phyloP scores from a whole-genome alignment of 192 early-diverging fungal genomes.

The Phycomyces blakesleeanus region DNA sequence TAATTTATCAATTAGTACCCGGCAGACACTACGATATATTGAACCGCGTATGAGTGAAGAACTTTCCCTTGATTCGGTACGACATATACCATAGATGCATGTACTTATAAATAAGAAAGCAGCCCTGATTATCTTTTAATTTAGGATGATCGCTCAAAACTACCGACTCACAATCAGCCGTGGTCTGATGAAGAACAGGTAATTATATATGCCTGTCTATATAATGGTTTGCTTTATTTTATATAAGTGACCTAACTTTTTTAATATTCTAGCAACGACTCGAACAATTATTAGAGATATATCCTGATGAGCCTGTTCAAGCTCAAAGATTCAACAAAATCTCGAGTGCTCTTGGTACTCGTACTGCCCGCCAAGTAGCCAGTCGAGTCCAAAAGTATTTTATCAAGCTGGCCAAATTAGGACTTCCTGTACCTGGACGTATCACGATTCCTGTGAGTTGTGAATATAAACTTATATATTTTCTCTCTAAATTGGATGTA shows the following conservation, averaged over 20 bases:
- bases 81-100: neutral
- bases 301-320: conserved; percentile 68
- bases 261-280: conserved; percentile 35
- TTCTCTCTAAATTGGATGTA: too few species aligned
- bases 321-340: conserved; percentile 70
- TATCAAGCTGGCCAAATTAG: conserved; percentile 71
- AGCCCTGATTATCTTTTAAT: neutral
- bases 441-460: conserved; percentile 50
- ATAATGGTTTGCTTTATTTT: neutral
- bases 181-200: conserved; percentile 70
- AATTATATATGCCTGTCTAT: neutral
- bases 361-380: conserved; percentile 69
- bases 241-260: neutral
- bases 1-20: too few species aligned
- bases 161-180: conserved; percentile 57
- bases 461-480: neutral
- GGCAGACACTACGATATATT: neutral
- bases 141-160: conserved; percentile 40
- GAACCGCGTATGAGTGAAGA: conserved; percentile 20
- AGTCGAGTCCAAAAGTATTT: conserved; percentile 80
- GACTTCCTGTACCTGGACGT: conserved; percentile 65
- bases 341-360: conserved; percentile 62
- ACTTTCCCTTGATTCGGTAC: conserved; percentile 2
- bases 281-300: conserved; percentile 57
- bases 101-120: too few species aligned